Evolutionary conservation across 2,329 filamentous ascomycete species (phyloP), one percentile per base, ranked within the genome.

Genomic region (Claviceps digitariae): DNA sequence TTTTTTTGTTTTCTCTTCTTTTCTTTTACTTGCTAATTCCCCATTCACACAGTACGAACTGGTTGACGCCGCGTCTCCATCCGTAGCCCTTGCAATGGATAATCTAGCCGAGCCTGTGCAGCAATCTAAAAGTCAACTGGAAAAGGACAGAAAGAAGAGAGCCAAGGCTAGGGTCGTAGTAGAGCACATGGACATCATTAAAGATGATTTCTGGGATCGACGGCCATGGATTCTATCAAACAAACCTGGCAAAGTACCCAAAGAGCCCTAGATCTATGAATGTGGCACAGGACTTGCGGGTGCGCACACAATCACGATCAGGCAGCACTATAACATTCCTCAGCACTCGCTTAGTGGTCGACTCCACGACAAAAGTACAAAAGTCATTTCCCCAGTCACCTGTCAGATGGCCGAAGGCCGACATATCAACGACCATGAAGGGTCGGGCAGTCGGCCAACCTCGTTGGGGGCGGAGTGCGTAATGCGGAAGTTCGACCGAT

Each of bases 161-260:
- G 77, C 79, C 55, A 96, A 95, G 67, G 90, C 90, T 1, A 78
- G 78, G 51, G 83, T 98, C 47, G 79, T 87, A 38, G 76, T 94
- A 40, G 84, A 90, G 64, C 90, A 97, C 72, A 71, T 93, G 55
- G 93, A 98, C 70, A 87, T 98, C 62, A 97, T 98, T 69, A 90
- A 86, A 62, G 88, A 97, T 67, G 86, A 88, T 3, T 98, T 98
- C 65, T 98, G 93, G 93, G 78, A 88, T 58, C 78, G 77, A 61
- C 77, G 90, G 64, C 90, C 90, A 1, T 97, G 90, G 88, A 75
- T 93, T 54, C 65, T 90, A 52, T 87, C 84, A 1, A 84, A 85
- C 58, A 86, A 82, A 66, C 84, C 84, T 5, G 85, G 85, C 23
- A 84, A 79, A 62, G 73, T 84, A 60, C 82, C 82, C n/a, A 82